Evolutionary conservation across 495 filamentous ascomycete genomes (phyloP).

Genomic region (Xylaria nigripes): DNA sequence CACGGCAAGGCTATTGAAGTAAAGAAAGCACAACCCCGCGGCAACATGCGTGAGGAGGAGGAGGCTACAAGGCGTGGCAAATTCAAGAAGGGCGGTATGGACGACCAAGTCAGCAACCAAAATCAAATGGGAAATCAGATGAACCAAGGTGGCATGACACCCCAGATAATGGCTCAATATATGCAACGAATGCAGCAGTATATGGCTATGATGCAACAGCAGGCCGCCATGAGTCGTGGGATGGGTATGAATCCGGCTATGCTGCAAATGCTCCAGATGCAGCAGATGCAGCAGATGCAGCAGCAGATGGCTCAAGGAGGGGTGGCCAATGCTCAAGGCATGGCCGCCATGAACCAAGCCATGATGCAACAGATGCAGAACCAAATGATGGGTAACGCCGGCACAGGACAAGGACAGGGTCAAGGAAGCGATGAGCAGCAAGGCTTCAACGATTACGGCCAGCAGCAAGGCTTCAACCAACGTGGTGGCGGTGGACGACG

Average conservation of each 20-base stretch:
- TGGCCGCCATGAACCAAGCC: conserved; percentile 60
- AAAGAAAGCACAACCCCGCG: conserved; percentile 93
- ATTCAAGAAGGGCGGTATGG: conserved; percentile 41
- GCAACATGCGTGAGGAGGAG: conserved; percentile 87
- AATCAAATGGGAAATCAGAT: conserved; percentile 35
- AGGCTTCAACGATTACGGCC: conserved; percentile 56
- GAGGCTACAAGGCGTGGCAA: conserved; percentile 62
- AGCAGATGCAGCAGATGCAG: conserved; percentile 81
- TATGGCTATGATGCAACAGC: conserved; percentile 87
- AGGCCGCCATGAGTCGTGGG: conserved; percentile 55
- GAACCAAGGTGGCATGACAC: conserved; percentile 65
- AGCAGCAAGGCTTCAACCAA: conserved; percentile 80
- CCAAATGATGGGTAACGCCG: conserved; percentile 47
- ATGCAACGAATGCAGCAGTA: conserved; percentile 97
- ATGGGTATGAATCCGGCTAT: conserved; percentile 56
- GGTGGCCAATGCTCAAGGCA: conserved; percentile 35
- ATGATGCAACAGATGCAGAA: conserved; percentile 79
- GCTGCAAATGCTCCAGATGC: conserved; percentile 56
- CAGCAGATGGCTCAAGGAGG: conserved; percentile 49
- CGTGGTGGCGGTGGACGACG: conserved; percentile 40
- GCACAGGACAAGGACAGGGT: conserved; percentile 29
- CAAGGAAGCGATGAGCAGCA: conserved; percentile 24
- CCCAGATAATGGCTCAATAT: conserved; percentile 96
- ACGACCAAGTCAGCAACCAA: conserved; percentile 32
- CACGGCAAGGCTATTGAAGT: conserved; percentile 95